These are phyloP conservation scores for Gaultheria prostrata DNA, from an alignment of 148 eudicot genomes.

Conservation along the genomic window DNA sequence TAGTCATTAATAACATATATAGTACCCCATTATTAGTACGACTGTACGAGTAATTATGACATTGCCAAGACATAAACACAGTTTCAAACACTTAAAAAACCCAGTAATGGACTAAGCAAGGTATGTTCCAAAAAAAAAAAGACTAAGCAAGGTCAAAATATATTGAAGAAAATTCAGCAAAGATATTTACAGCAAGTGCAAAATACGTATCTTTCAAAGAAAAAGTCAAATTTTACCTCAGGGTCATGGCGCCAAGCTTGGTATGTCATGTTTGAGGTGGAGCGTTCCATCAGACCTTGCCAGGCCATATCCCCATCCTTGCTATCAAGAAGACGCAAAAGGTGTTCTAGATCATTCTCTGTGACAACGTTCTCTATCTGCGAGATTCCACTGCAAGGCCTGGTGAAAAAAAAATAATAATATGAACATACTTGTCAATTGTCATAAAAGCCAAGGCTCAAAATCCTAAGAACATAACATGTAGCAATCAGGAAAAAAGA, in stretches of 20 bases:
- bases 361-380: conserved; percentile 47
- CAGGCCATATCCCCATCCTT: conserved; percentile 60
- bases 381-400: conserved; percentile 22
- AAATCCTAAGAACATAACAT: background rate
- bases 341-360: conserved; percentile 66
- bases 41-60: background rate
- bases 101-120: background rate
- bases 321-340: conserved; percentile 61
- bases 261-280: conserved; percentile 64
- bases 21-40: background rate
- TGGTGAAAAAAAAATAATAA: background rate
- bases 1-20: background rate
- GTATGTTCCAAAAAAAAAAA: too few species aligned
- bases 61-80: background rate
- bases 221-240: conserved; percentile 42
- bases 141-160: conserved; percentile 1
- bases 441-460: background rate
- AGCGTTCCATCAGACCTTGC: conserved; percentile 80
- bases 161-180: background rate
- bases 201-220: background rate
- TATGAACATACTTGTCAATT: background rate
- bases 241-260: conserved; percentile 91
- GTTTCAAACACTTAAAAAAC: background rate
- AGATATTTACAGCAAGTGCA: background rate
- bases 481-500: background rate